Evolutionary conservation across 2,329 filamentous ascomycete species (phyloP), one percentile per base, ranked within the genome.

Genomic region (Pseudogymnoascus sp.): DNA sequence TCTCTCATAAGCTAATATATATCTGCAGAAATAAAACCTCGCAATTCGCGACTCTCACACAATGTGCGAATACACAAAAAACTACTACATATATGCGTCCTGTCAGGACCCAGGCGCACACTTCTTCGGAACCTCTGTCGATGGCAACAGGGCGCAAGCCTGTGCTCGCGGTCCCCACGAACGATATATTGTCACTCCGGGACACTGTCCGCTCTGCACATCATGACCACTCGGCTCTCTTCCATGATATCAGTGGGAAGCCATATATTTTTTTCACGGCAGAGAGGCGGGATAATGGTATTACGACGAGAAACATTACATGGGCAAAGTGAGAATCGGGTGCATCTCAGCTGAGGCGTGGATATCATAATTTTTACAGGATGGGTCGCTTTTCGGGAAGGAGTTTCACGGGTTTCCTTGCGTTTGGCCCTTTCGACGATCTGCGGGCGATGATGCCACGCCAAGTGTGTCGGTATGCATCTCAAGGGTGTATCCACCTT

Each of bases 71-170:
- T 89, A 86, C 70, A 87, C 85, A 69, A 88, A 87, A 69, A 89
- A 89, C 74, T 90, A 87, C 73, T 90, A 89, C 74, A 86, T 91
- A 73, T 90, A 90, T 75, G 86, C 85, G 62, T 80, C 83, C 43
- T 91, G 88, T 70, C 74, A 80, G 61, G 86, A 90, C 69, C 87
- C 87, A 0, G 84, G 83, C 39, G 79, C 82, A 14, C 88, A 91
- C 72, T 90, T 89, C 74, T 86, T 88, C 72, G 80, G 83, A 65
- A 89, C 86, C 1, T 84, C 84, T 1, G 78, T 86, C 59, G 88
- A 91, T 68, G 87, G 86, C 61, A 83, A 78, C 70, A 79, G 78
- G 65, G 80, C 84, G 62, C 74, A 78, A 33, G 77, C 81, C 33
- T 91, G 88, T 67, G 70, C 81, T 5, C 79, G 80, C 61, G 82